These are phyloP conservation scores for Eucalyptus urophylla DNA, from an alignment of 345 rosid species.

Conservation along the genomic window DNA sequence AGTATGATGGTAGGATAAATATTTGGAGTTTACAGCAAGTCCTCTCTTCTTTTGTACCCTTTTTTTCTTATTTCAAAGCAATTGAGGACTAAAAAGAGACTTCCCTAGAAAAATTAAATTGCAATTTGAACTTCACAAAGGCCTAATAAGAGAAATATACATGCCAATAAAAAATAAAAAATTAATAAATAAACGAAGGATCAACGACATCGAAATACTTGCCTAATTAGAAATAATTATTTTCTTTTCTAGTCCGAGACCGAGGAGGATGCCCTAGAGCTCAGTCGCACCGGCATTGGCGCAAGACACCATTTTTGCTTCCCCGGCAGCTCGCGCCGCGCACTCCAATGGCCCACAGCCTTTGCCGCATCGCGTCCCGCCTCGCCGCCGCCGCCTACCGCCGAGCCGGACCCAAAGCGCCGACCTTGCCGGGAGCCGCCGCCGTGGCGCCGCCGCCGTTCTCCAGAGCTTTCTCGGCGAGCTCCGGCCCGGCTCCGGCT, in stretches of 20 bases:
- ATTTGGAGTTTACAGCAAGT: background rate
- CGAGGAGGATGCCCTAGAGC: background rate
- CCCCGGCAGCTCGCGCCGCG: background rate
- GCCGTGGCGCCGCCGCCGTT: conserved; percentile 15
- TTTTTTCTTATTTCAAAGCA: background rate
- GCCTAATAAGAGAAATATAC: background rate
- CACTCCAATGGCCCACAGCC: conserved; percentile 15
- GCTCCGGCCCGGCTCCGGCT: background rate
- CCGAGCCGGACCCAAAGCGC: conserved; percentile 1
- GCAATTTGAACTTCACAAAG: background rate
- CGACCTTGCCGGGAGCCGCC: conserved; percentile 27
- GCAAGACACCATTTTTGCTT: background rate
- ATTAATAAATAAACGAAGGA: background rate
- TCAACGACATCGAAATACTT: background rate
- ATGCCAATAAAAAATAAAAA: background rate
- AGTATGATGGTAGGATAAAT: background rate
- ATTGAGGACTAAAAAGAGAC: background rate
- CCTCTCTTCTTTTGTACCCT: background rate
- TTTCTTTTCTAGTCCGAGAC: background rate
- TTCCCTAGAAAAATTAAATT: background rate
- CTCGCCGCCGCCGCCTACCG: conserved; percentile 18
- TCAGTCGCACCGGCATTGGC: background rate
- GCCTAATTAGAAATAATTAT: background rate
- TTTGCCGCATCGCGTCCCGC: conserved; percentile 27
- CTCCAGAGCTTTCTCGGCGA: background rate